phyloP scores from a whole-genome alignment of 2,329 filamentous ascomycete species.

The Pseudogymnoascus sp. region DNA sequence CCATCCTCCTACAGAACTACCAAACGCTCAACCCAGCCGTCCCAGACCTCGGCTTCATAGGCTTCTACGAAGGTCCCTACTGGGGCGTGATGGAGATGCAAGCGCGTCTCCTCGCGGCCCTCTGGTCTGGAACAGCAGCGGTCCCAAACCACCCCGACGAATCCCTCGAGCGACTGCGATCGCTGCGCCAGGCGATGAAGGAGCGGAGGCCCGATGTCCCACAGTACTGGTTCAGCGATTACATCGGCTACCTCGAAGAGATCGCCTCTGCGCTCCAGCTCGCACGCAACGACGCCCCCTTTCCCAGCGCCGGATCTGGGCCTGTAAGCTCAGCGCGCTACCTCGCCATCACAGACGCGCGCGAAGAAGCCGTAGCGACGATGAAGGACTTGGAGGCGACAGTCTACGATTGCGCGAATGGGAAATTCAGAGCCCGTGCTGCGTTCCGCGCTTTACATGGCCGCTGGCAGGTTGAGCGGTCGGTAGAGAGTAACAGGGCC shows the following conservation, averaged over 20 bases:
- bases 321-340: constrained; percentile 40
- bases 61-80: constrained; percentile 76
- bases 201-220: neutral
- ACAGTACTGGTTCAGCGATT: constrained; percentile 29
- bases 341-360: constrained; percentile 31
- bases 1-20: constrained; percentile 60
- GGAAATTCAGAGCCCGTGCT: constrained; percentile 52
- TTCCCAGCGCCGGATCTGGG: constrained; percentile 28
- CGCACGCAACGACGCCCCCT: constrained; percentile 37
- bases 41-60: constrained; percentile 65
- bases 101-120: constrained; percentile 55
- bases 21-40: constrained; percentile 53
- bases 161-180: constrained; percentile 12
- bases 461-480: constrained; percentile 55
- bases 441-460: constrained; percentile 66
- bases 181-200: neutral
- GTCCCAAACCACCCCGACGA: constrained; percentile 15
- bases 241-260: constrained; percentile 13
- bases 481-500: constrained; percentile 44
- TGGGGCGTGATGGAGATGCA: constrained; percentile 89
- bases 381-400: constrained; percentile 29
- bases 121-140: constrained; percentile 41
- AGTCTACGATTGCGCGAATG: constrained; percentile 20
- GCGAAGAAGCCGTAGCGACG: constrained; percentile 37
- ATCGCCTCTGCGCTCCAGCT: constrained; percentile 40